phyloP scores from a whole-genome alignment of 2,329 filamentous ascomycete genomes.

The Didymella segeticola region DNA sequence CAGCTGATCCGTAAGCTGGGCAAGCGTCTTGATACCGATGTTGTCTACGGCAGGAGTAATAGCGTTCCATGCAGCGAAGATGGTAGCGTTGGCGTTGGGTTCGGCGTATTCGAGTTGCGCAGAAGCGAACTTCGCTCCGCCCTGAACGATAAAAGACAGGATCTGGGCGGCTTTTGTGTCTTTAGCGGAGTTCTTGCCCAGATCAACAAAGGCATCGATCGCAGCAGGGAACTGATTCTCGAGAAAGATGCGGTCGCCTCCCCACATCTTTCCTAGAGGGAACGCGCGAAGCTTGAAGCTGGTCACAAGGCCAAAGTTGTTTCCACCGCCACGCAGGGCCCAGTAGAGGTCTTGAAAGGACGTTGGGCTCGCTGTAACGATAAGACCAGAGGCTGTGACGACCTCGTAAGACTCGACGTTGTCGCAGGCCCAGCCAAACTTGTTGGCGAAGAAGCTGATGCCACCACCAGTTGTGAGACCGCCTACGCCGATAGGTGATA shows the following conservation, averaged over 20 bases:
- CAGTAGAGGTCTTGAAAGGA: slow-evolving; percentile 34
- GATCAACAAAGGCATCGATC: slow-evolving; percentile 28
- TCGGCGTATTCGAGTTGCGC: slow-evolving; percentile 36
- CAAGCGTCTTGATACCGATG: slow-evolving; percentile 31
- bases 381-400: slow-evolving; percentile 45
- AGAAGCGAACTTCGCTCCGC: slow-evolving; percentile 27
- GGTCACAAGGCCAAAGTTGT: slow-evolving; percentile 38
- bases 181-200: slow-evolving; percentile 22
- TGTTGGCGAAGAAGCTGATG: slow-evolving; percentile 27
- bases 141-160: slow-evolving; percentile 28
- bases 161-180: slow-evolving; percentile 29
- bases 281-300: slow-evolving; percentile 26
- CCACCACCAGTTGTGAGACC: slow-evolving; percentile 41
- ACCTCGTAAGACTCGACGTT: slow-evolving; percentile 35
- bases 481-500: slow-evolving; percentile 39
- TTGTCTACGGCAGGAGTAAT: slow-evolving; percentile 35
- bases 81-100: slow-evolving; percentile 29
- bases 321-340: slow-evolving; percentile 39
- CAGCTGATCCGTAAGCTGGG: slow-evolving; percentile 28
- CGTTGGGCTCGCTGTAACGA: slow-evolving; percentile 18
- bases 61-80: slow-evolving; percentile 36
- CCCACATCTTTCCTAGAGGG: slow-evolving; percentile 35
- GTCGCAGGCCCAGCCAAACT: slow-evolving; percentile 25
- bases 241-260: slow-evolving; percentile 29
- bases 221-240: slow-evolving; percentile 19